Conservation (phyloP, 2,329 filamentous ascomycete species). For the Stagonosporopsis vannaccii region DNA sequence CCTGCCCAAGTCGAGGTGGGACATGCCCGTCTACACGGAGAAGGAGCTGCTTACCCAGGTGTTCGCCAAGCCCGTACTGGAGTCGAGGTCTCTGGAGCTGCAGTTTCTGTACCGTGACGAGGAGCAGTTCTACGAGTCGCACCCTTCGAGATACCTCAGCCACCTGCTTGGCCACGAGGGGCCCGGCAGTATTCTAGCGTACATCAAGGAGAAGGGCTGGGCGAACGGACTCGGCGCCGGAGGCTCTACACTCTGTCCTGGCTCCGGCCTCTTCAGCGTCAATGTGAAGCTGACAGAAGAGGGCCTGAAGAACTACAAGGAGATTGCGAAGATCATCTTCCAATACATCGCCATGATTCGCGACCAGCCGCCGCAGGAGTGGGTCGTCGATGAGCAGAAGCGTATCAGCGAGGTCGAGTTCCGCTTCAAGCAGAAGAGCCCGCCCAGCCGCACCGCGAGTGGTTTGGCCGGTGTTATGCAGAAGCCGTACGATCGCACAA, state of each 20-base stretch:
- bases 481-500: slow-evolving; percentile 83
- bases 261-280: slow-evolving; percentile 80
- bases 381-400: slow-evolving; percentile 94
- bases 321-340: slow-evolving; percentile 84
- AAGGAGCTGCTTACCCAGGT: slow-evolving; percentile 73
- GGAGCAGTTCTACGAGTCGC: slow-evolving; percentile 77
- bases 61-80: slow-evolving; percentile 92
- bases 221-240: slow-evolving; percentile 83
- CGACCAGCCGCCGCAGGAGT: slow-evolving; percentile 81
- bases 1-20: slow-evolving; percentile 72
- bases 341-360: slow-evolving; percentile 89
- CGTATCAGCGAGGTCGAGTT: slow-evolving; percentile 92
- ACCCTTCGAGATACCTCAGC: slow-evolving; percentile 84
- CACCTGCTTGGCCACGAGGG: slow-evolving; percentile 93
- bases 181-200: slow-evolving; percentile 88
- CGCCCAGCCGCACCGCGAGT: slow-evolving; percentile 88
- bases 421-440: slow-evolving; percentile 91
- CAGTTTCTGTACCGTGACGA: slow-evolving; percentile 88
- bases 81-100: slow-evolving; percentile 79
- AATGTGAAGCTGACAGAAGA: slow-evolving; percentile 84
- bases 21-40: slow-evolving; percentile 66
- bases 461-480: slow-evolving; percentile 89
- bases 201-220: slow-evolving; percentile 90
- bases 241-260: slow-evolving; percentile 77
- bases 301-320: slow-evolving; percentile 80